Evolutionary conservation across 805 yeast genomes (phyloP).

Genomic region (Barnettozyma pratensis): DNA sequence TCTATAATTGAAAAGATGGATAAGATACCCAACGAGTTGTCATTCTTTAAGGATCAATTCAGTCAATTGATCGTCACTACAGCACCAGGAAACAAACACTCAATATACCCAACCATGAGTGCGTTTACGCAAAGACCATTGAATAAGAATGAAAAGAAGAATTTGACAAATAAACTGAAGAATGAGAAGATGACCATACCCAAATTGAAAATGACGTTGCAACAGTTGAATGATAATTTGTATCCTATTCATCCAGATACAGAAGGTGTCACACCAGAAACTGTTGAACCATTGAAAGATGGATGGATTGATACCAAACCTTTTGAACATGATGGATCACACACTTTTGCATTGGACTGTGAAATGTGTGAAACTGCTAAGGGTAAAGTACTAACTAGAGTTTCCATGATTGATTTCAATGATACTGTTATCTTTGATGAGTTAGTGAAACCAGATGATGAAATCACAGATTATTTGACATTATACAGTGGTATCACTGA

Average conservation of each 20-base stretch:
- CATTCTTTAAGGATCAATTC: constrained; percentile 36
- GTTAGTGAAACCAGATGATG: constrained; percentile 71
- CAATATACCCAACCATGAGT: constrained; percentile 47
- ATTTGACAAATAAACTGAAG: constrained; percentile 26
- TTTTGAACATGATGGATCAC: constrained; percentile 54
- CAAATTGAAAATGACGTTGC: constrained; percentile 48
- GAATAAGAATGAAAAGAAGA: constrained; percentile 49
- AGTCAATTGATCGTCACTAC: constrained; percentile 40
- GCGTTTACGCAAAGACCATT: constrained; percentile 54
- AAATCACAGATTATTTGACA: constrained; percentile 77
- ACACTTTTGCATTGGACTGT: constrained; percentile 81
- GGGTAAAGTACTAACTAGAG: constrained; percentile 70
- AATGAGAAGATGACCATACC: constrained; percentile 36
- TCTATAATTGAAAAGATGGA: constrained; percentile 1
- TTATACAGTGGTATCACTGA: constrained; percentile 82
- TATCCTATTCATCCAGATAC: constrained; percentile 58
- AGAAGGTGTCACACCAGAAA: constrained; percentile 10
- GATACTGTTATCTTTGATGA: constrained; percentile 61
- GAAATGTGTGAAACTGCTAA: constrained; percentile 75
- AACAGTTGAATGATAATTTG: constrained; percentile 42
- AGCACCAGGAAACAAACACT: constrained; percentile 64
- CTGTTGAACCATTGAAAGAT: constrained; percentile 10
- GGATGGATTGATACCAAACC: constrained; percentile 52
- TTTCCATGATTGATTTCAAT: constrained; percentile 65
- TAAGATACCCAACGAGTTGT: constrained; percentile 3